Evolutionary conservation across 306 rosid genomes (phyloP).

Genomic region (Prunus padus): DNA sequence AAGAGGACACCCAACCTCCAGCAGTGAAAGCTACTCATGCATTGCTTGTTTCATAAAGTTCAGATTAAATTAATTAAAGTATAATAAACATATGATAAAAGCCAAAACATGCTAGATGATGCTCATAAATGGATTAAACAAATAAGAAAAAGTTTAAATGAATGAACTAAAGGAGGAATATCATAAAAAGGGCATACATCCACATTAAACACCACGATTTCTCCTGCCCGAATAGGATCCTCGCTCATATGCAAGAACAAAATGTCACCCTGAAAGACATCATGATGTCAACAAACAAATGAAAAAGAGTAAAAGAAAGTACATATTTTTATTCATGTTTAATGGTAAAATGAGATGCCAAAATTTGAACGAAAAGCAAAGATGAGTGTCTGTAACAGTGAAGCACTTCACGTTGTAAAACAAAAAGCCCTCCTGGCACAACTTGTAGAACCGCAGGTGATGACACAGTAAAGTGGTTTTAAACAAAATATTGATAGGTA

Average conservation of each 20-base stretch:
- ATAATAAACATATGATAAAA: background rate
- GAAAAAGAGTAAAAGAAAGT: background rate
- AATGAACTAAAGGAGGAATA: background rate
- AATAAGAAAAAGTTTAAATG: background rate
- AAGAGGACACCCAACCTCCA: background rate
- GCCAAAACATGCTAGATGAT: background rate
- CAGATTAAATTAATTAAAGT: background rate
- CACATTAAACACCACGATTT: constrained; percentile 61
- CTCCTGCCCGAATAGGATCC: constrained; percentile 73
- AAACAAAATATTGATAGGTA: background rate
- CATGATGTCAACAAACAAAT: constrained; percentile 6
- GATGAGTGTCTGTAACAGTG: background rate
- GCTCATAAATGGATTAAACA: background rate
- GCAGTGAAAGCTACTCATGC: background rate
- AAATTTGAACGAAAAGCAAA: background rate
- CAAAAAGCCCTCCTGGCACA: background rate
- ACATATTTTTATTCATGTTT: background rate
- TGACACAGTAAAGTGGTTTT: background rate
- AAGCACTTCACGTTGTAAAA: background rate
- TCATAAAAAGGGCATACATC: constrained; percentile 38
- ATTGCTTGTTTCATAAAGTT: background rate
- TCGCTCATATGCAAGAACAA: constrained; percentile 60
- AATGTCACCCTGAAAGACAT: constrained; percentile 61
- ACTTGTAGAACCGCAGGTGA: background rate
- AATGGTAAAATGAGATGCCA: background rate